Evolutionary conservation across 805 yeast genomes (phyloP).

Genomic region (Grigorovia transvaalensis): DNA sequence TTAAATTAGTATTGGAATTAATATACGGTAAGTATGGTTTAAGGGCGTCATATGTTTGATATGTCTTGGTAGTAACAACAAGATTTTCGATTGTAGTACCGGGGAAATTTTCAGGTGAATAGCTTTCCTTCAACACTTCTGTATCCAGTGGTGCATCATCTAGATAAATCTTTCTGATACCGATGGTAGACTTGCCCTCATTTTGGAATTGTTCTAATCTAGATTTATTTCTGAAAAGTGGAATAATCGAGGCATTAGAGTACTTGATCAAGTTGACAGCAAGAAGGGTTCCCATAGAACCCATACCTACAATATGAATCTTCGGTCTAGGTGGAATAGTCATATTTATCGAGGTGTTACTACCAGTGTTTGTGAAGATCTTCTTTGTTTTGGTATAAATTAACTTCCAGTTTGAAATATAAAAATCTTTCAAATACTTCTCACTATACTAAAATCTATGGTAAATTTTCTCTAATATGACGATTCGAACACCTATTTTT

Average conservation of each 20-base stretch:
- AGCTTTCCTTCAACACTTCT: slow-evolving; percentile 6
- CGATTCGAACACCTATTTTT: no score
- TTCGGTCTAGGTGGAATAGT: background rate
- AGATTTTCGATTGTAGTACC: slow-evolving; percentile 38
- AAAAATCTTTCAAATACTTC: no score
- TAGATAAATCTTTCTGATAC: slow-evolving; percentile 16
- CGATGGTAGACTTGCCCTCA: slow-evolving; percentile 12
- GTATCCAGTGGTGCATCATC: slow-evolving; percentile 10
- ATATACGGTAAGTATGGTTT: slow-evolving; percentile 43
- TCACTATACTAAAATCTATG: no score
- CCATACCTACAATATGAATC: slow-evolving; percentile 27
- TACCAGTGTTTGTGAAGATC: no score
- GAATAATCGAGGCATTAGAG: slow-evolving; percentile 19
- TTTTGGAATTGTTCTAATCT: slow-evolving; percentile 17
- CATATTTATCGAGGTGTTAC: background rate
- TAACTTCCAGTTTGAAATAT: no score
- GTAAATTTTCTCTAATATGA: no score
- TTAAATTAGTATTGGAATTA: slow-evolving; percentile 42
- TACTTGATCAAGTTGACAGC: slow-evolving; percentile 21
- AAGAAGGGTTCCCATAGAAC: slow-evolving; percentile 28
- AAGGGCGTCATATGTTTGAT: slow-evolving; percentile 58
- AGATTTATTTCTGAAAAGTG: slow-evolving; percentile 24
- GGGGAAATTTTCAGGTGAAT: slow-evolving; percentile 20
- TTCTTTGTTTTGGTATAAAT: no score
- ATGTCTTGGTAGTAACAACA: slow-evolving; percentile 71